These are phyloP conservation scores for Tuber umbilicatum DNA, from an alignment of 495 filamentous ascomycete species.

Conservation along the genomic window DNA sequence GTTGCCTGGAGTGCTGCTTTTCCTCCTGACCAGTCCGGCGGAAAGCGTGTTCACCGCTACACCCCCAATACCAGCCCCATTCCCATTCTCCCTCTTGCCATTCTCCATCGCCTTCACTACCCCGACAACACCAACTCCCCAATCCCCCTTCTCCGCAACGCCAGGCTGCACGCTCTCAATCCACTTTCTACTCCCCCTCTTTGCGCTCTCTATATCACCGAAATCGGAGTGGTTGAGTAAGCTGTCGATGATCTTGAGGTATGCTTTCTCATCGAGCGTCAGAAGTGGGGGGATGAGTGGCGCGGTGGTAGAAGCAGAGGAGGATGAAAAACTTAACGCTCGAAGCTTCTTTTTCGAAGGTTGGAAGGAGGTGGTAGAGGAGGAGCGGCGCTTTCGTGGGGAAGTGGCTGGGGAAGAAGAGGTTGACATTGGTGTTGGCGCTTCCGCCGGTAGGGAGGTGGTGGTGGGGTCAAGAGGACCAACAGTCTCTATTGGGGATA, in stretches of 20 bases:
- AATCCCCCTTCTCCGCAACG: slow-evolving; percentile 41
- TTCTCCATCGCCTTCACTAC: slow-evolving; percentile 28
- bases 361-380: slow-evolving; percentile 25
- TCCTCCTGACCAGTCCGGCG: slow-evolving; percentile 56
- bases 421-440: slow-evolving; percentile 6
- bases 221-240: slow-evolving; percentile 80
- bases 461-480: slow-evolving; percentile 5
- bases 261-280: slow-evolving; percentile 63
- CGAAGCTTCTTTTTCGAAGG: slow-evolving; percentile 42
- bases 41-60: slow-evolving; percentile 38
- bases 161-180: slow-evolving; percentile 51
- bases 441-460: background rate
- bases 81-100: background rate
- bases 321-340: slow-evolving; percentile 26
- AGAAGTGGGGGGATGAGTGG: slow-evolving; percentile 47
- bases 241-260: slow-evolving; percentile 68
- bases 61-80: slow-evolving; percentile 8
- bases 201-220: slow-evolving; percentile 60
- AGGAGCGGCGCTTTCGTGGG: slow-evolving; percentile 33
- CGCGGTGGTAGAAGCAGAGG: slow-evolving; percentile 26
- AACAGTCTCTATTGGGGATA: slow-evolving; percentile 11
- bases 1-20: slow-evolving; percentile 33
- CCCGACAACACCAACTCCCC: slow-evolving; percentile 54
- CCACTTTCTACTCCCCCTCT: slow-evolving; percentile 65
- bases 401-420: slow-evolving; percentile 15